These are phyloP conservation scores for Pseudocercospora ulei DNA, from an alignment of 2,329 filamentous ascomycete species.

Conservation along the genomic window DNA sequence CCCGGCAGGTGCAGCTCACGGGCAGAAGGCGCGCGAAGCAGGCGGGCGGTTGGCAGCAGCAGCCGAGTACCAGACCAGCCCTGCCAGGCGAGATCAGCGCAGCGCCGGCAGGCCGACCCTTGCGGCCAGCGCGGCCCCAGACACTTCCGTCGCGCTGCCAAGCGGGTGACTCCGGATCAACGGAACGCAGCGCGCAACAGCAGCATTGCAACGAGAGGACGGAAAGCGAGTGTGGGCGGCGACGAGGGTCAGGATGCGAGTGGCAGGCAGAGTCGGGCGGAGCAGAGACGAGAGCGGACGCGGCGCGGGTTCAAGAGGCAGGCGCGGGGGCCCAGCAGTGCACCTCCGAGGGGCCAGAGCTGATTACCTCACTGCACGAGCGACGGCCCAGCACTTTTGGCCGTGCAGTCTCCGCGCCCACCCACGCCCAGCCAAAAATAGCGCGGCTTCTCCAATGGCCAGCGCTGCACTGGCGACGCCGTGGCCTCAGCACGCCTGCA, in stretches of 20 bases:
- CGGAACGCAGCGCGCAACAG: slow-evolving; percentile 1
- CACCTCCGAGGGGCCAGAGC: slow-evolving; percentile 1
- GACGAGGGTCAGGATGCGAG: slow-evolving; percentile 8
- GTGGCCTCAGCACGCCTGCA: background rate
- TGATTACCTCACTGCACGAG: too few relatives aligned
- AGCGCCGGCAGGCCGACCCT: slow-evolving; percentile 4
- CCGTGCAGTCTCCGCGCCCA: slow-evolving; percentile 1
- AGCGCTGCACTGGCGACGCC: background rate
- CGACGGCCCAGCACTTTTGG: background rate
- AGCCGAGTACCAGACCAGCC: slow-evolving; percentile 5
- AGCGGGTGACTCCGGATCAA: slow-evolving; percentile 7
- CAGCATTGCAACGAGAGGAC: slow-evolving; percentile 5
- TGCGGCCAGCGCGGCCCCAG: slow-evolving; percentile 4
- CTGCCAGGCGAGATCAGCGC: slow-evolving; percentile 14
- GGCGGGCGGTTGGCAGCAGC: background rate
- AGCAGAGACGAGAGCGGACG: slow-evolving; percentile 3
- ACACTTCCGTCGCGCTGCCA: slow-evolving; percentile 1
- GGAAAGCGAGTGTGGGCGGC: slow-evolving; percentile 13
- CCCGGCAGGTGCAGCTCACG: too few relatives aligned
- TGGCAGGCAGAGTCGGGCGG: slow-evolving; percentile 2
- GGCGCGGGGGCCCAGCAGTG: background rate
- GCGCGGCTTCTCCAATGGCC: slow-evolving; percentile 2
- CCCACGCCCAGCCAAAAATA: slow-evolving; percentile 5
- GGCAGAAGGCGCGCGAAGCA: background rate
- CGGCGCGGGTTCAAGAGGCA: slow-evolving; percentile 4